Evolutionary conservation across 805 yeast species (phyloP).

Genomic region (Saccharomycopsis olivae): DNA sequence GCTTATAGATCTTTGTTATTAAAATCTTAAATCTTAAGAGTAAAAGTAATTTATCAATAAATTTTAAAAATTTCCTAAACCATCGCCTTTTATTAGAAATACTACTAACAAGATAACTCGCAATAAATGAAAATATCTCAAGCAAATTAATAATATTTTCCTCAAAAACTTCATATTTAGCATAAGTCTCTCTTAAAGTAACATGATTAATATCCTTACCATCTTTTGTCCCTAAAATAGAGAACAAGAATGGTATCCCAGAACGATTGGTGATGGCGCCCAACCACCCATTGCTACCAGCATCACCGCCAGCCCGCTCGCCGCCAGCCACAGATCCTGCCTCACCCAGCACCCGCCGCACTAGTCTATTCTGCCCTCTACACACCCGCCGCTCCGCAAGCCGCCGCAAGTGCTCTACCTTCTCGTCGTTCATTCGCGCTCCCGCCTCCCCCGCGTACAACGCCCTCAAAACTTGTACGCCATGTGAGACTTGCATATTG

Average conservation of each 20-base stretch:
- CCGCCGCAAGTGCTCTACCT: too few species aligned
- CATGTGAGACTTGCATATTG: too few species aligned
- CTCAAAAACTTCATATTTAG: constrained; percentile 7
- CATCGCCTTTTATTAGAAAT: neutral
- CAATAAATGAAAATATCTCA: constrained; percentile 10
- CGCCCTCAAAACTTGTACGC: too few species aligned
- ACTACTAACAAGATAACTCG: constrained; percentile 10
- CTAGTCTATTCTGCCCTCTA: too few species aligned
- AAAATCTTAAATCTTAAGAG: constrained; percentile 10
- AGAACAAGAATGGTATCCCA: neutral
- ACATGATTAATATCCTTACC: neutral
- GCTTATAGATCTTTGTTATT: constrained; percentile 3
- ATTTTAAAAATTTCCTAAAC: constrained; percentile 1
- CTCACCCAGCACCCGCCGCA: too few species aligned
- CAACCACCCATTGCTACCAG: neutral
- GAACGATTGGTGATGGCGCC: neutral
- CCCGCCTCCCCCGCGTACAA: too few species aligned
- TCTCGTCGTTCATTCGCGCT: too few species aligned
- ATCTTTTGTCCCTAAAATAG: neutral
- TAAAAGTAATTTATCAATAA: constrained; percentile 9
- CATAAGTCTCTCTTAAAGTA: constrained; percentile 1
- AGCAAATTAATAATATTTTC: constrained; percentile 14
- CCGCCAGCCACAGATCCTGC: too few species aligned
- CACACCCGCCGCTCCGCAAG: too few species aligned
- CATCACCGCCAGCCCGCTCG: neutral